Evolutionary conservation across 2,329 filamentous ascomycete genomes (phyloP).

Genomic region (Claviceps spartinae): DNA sequence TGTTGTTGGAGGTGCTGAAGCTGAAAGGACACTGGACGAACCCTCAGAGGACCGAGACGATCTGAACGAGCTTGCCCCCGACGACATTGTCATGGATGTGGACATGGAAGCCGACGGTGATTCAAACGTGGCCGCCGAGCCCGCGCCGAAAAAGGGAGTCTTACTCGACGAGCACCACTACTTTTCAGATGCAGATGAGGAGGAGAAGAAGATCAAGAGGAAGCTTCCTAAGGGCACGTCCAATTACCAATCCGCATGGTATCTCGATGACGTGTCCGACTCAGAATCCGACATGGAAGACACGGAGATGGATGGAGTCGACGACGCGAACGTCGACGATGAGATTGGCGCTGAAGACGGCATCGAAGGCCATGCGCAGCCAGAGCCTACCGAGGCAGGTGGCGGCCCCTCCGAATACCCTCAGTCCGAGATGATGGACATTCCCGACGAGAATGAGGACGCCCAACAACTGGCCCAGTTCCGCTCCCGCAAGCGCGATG

Average conservation of each 20-base stretch:
- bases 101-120: constrained; percentile 37
- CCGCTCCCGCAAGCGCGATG: constrained; percentile 61
- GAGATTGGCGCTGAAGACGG: constrained; percentile 69
- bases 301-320: constrained; percentile 34
- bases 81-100: constrained; percentile 61
- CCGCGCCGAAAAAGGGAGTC: constrained; percentile 63
- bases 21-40: constrained; percentile 40
- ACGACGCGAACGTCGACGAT: constrained; percentile 43
- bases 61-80: constrained; percentile 70
- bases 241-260: constrained; percentile 90
- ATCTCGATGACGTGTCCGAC: constrained; percentile 64
- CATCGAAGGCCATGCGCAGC: constrained; percentile 52
- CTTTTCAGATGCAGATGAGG: constrained; percentile 74
- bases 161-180: constrained; percentile 95
- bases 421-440: constrained; percentile 83
- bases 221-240: constrained; percentile 83
- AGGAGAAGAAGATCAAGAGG: constrained; percentile 42
- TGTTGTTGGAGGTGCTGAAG: constrained; percentile 40
- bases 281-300: constrained; percentile 77
- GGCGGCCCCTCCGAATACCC: constrained; percentile 78
- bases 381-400: constrained; percentile 60
- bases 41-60: constrained; percentile 75
- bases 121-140: constrained; percentile 13
- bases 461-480: constrained; percentile 70
- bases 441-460: constrained; percentile 69